Evolutionary conservation across 2,329 filamentous ascomycete genomes (phyloP), one percentile per base, ranked within the genome.

Genomic region (Pseudohalonectria lignicola): DNA sequence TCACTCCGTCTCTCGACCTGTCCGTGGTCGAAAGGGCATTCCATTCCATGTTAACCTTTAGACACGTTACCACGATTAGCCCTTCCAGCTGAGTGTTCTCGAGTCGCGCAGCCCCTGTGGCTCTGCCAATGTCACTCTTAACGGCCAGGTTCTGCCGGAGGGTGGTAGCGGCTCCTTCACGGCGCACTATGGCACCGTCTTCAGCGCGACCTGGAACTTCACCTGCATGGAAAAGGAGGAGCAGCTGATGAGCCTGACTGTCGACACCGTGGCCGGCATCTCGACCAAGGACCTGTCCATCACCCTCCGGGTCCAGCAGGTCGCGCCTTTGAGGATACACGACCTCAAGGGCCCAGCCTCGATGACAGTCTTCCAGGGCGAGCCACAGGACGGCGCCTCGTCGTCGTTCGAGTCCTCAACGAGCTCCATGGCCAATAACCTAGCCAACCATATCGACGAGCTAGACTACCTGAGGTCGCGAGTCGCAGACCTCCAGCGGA

Each of bases 141-240:
- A 71, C 49, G 64, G 61, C 41, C 59, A 66, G 41, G 29, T 50
- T 5, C 54, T 73, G 5, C 44, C 53, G 13, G 61, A 64, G 41
- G 55, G 59, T 31, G 67, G 67, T 35, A 59, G 57, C 21, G 67
- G 66, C 16, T 48, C 55, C 16, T 52, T 74, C 39, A 51, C 53
- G 12, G 53, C 61, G 31, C 53, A 60, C 21, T 47, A 59, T 20
- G 61, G 59, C 39, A 53, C 51, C 39, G 46, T 56, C 36, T 53
- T 71, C 37, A 50, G 56, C 17, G 66, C 64, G 40, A 55, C 57
- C 36, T 74, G 70, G 70, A 50, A 54, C 13, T 63, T 70, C 40
- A 57, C 61, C 41, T 74, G 70, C 43, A 51, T 65, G 29, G 55
- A 59, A 12, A 55, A 59, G 11, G 51, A 62, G 35, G 61, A 61